phyloP scores from a whole-genome alignment of 352 stramenopile species.

The Globisporangium recalcitrans region DNA sequence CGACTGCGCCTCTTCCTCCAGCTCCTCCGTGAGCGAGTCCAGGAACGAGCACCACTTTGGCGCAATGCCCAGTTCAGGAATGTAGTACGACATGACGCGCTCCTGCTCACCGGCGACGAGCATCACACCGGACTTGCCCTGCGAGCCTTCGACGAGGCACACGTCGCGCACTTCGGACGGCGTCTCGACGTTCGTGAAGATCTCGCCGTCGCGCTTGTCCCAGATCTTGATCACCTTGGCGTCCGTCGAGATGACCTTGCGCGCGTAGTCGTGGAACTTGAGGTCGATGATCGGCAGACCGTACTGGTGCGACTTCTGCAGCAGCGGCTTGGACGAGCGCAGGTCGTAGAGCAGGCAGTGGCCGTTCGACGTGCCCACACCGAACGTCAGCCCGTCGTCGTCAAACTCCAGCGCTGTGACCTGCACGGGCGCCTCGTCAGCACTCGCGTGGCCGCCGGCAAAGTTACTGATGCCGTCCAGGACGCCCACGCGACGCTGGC shows the following conservation, averaged over 20 bases:
- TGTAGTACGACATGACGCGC: slow-evolving; percentile 98
- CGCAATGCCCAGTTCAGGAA: slow-evolving; percentile 95
- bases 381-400: slow-evolving; percentile 92
- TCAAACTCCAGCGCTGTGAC: slow-evolving; percentile 95
- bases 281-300: slow-evolving; percentile 93
- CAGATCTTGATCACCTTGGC: slow-evolving; percentile 98
- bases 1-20: slow-evolving; percentile 94
- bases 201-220: slow-evolving; percentile 85
- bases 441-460: slow-evolving; percentile 36
- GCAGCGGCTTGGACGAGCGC: slow-evolving; percentile 89
- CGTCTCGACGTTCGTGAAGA: slow-evolving; percentile 97
- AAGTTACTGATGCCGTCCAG: slow-evolving; percentile 53
- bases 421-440: slow-evolving; percentile 39
- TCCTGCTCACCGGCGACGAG: slow-evolving; percentile 96
- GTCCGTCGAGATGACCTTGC: slow-evolving; percentile 93
- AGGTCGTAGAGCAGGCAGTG: slow-evolving; percentile 96
- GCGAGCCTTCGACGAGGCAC: slow-evolving; percentile 88
- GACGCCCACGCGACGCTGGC: slow-evolving; percentile 57
- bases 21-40: slow-evolving; percentile 98
- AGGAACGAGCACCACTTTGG: slow-evolving; percentile 99
- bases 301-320: slow-evolving; percentile 98
- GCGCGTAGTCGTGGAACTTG: slow-evolving; percentile 89
- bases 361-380: slow-evolving; percentile 91
- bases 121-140: slow-evolving; percentile 93
- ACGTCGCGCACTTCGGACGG: slow-evolving; percentile 95